These are phyloP conservation scores for Warburgia ugandensis DNA, from an alignment of 164 flowering plant genomes.

Conservation along the genomic window DNA sequence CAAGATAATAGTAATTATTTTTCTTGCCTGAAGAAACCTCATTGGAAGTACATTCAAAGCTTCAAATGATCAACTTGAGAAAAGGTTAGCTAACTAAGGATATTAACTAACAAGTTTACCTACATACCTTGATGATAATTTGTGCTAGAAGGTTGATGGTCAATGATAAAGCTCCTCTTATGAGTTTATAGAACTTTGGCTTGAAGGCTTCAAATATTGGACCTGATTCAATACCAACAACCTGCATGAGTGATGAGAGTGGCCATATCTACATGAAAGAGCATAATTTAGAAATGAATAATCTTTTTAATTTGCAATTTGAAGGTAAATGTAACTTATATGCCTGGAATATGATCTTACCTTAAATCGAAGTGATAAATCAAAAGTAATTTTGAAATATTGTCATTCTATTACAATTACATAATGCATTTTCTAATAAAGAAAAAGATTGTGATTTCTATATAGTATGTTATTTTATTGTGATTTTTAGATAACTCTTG, in stretches of 20 bases:
- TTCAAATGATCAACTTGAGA: not conserved
- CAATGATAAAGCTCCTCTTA: constrained; percentile 71
- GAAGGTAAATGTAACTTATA: too few species aligned
- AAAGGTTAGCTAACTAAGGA: not conserved
- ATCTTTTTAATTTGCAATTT: not conserved
- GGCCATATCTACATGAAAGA: constrained; percentile 72
- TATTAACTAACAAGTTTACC: constrained; percentile 24
- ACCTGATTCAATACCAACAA: constrained; percentile 43
- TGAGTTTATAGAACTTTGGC: constrained; percentile 76
- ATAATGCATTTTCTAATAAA: too few species aligned
- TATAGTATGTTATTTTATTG: too few species aligned
- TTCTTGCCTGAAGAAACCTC: constrained; percentile 39
- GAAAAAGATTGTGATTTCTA: too few species aligned
- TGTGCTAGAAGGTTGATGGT: constrained; percentile 86
- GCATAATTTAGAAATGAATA: not conserved
- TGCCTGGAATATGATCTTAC: too few species aligned
- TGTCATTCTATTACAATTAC: too few species aligned
- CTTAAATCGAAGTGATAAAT: too few species aligned
- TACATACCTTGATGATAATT: constrained; percentile 61
- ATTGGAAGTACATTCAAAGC: not conserved
- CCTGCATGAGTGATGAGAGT: constrained; percentile 68
- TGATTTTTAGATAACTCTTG: too few species aligned
- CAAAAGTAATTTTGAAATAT: too few species aligned
- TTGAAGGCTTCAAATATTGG: constrained; percentile 40
- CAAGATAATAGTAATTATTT: constrained; percentile 30